Conservation (phyloP, 345 rosid genomes). For the Eucalyptus victrix region DNA sequence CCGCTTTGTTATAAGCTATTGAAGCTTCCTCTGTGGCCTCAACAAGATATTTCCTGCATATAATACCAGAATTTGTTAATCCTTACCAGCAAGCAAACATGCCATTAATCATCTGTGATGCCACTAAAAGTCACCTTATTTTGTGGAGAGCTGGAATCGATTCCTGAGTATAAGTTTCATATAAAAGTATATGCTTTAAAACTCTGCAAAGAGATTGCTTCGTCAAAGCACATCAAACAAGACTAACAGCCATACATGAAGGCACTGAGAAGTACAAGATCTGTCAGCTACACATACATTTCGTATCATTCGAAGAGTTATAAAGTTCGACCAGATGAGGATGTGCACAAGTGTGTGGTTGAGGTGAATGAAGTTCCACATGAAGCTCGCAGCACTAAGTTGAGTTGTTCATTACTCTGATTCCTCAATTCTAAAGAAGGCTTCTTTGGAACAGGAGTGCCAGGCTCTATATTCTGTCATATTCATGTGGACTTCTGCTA, state of each 20-base stretch:
- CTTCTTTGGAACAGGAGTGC: neutral
- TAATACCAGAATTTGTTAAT: neutral
- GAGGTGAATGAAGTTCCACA: neutral
- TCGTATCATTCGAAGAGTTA: neutral
- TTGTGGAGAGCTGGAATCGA: constrained; percentile 88
- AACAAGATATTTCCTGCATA: constrained; percentile 67
- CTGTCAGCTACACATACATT: neutral
- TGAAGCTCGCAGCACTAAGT: neutral
- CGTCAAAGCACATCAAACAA: neutral
- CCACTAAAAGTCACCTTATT: constrained; percentile 44
- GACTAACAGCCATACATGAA: neutral
- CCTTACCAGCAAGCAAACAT: neutral
- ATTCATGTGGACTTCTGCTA: neutral
- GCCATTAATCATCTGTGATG: neutral
- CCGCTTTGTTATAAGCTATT: constrained; percentile 92
- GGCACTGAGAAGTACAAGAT: neutral
- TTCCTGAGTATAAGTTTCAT: constrained; percentile 83
- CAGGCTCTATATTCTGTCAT: neutral
- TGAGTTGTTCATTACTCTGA: neutral
- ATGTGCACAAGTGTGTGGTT: neutral
- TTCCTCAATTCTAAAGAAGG: neutral
- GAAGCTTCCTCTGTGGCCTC: constrained; percentile 98
- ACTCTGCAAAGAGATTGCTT: constrained; percentile 30
- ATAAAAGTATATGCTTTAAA: constrained; percentile 73
- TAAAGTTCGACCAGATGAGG: neutral